These are phyloP conservation scores for Zopfochytrium polystomum DNA, from an alignment of 371 early-diverging fungal genomes.

Conservation along the genomic window DNA sequence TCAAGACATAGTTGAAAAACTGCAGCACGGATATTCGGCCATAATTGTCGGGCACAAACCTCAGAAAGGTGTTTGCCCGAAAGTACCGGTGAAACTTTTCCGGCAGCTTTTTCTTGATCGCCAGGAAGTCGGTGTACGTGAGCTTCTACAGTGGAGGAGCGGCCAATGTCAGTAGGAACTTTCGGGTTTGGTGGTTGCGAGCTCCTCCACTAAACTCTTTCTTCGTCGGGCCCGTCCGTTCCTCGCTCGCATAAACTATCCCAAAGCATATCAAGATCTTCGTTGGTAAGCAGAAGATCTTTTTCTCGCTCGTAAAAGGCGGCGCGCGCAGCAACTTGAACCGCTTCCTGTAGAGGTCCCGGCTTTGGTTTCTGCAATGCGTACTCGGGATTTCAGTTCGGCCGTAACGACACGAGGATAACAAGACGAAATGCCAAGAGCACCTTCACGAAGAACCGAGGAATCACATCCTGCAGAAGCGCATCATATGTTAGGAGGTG, in stretches of 20 bases:
- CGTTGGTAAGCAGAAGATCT: constrained; percentile 30
- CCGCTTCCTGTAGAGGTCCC: neutral
- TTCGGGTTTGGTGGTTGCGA: neutral
- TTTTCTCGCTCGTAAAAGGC: constrained; percentile 20
- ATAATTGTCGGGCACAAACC: constrained; percentile 32
- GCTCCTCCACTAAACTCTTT: constrained; percentile 18
- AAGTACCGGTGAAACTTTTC: constrained; percentile 37
- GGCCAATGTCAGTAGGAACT: constrained; percentile 7
- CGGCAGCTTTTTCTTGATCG: constrained; percentile 20
- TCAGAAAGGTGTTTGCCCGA: constrained; percentile 36
- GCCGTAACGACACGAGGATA: neutral
- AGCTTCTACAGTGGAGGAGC: constrained; percentile 26
- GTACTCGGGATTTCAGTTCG: neutral
- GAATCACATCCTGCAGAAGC: constrained; percentile 32
- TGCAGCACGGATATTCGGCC: constrained; percentile 36
- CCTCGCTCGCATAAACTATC: constrained; percentile 25
- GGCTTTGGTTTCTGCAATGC: constrained; percentile 3
- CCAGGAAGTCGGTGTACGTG: constrained; percentile 29
- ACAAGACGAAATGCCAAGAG: no score
- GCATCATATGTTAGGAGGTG: no score
- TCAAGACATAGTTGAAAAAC: constrained; percentile 44
- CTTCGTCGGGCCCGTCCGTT: constrained; percentile 22
- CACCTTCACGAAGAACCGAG: neutral
- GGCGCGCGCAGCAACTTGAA: constrained; percentile 7
- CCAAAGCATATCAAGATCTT: constrained; percentile 46